Evolutionary conservation across 305 asterid species (phyloP), one percentile per base, ranked within the genome.

Genomic region (Fraxinus xanthoxyloides): DNA sequence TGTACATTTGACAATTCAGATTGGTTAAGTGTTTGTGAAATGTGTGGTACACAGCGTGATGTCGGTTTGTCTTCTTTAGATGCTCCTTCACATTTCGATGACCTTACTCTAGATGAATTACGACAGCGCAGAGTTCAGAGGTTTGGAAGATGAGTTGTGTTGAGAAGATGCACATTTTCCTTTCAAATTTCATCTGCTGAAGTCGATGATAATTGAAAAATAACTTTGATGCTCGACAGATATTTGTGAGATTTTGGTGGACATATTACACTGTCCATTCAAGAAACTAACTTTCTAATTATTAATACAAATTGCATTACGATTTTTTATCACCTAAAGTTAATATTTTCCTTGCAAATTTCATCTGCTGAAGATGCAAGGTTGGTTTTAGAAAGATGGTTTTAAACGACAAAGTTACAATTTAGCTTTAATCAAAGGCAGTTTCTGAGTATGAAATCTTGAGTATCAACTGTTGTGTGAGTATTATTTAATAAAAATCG

Each of bases 1-100:
- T 95, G 99, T 86, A 94, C 99, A 10, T 95, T 77, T 30, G 96
- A 94, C 80, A 95, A 95, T 81, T 77, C 85, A 13, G 90, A 86
- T 38, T 79, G 78, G 91, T 84, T 81, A 7, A 84, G 70, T 79
- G 85, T 74, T 9, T 92, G 97, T 56, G 99, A 94, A 85, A 87
- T 95, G 89, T 95, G 98, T 38, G 93, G 96, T 69, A 84, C 91
- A 3, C 87, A 75, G 38, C 91, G 84, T 26, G 17, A 73, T 69
- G 89, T 61, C 65, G 90, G 81, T n/a, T 65, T 26, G 56, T 36
- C 86, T 67, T 76, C 77, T 76, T 26, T 61, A 72, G 40, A 38
- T 59, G 17, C 4, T 32, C 75, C 34, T 31, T 69, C 77, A 26
- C 87, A 78, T 63, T 35, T 80, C 15, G 84, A 82, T 6, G 82